Base-by-base conservation (phyloP, 225 moss, liverwort and hornwort genomes). In the Takakia lepidozioides region DNA sequence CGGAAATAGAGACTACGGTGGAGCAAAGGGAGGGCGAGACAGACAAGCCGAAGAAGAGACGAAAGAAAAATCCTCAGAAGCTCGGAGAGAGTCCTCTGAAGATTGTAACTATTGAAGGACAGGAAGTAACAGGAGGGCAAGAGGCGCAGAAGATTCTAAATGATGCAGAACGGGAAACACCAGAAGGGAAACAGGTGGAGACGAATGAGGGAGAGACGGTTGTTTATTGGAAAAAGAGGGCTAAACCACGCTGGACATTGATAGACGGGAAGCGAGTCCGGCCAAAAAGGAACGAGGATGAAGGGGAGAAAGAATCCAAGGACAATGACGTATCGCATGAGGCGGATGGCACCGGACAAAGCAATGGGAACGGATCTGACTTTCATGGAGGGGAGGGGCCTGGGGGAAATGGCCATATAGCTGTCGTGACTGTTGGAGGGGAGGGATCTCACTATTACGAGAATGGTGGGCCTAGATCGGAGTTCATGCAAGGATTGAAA, bases 401-500 rank as follows among this genome's bases (percentile, higher is more conserved):
- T 27, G 27, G 8, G 43, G 46, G 37, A 14, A 25, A 1, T 34
- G 26, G 24, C 23, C 51, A 7, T 22, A 19, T 23, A 9, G 55
- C 51, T 8, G 15, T n/a, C 15, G 58, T 41, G 38, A 36, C 19
- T 10, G 20, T 37, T 15, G 43, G 35, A 2, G 52, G 39, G n/a
- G 67, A 63, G 28, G 44, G n/a, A n/a, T n/a, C n/a, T n/a, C n/a
- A n/a, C n/a, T n/a, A n/a, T n/a, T n/a, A n/a, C n/a, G n/a, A n/a
- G n/a, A n/a, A n/a, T n/a, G n/a, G n/a, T n/a, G n/a, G n/a, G n/a
- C n/a, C n/a, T n/a, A n/a, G n/a, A n/a, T n/a, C n/a, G n/a, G n/a
- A n/a, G n/a, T n/a, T 75, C 40, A 46, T 54, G 55, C 52, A 61
- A 69, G 81, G 72, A 8, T 55, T 76, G 34, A 76, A 81, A 40